These are phyloP conservation scores for Penicillium sp. DNA, from an alignment of 2,329 filamentous ascomycete species.

Conservation along the genomic window DNA sequence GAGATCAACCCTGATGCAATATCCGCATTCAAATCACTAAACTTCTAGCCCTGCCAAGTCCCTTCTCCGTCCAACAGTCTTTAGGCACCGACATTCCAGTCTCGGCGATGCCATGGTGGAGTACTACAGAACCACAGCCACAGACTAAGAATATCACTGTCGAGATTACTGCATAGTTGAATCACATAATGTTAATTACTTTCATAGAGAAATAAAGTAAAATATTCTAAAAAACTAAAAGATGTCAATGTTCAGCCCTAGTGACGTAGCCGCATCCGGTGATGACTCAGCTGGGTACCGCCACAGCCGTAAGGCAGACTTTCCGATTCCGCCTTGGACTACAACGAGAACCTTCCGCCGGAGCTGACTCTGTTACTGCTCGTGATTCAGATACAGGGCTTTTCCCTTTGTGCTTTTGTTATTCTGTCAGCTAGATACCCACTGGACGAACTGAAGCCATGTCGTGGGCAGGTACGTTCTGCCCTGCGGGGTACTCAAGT, in stretches of 20 bases:
- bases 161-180: too few relatives aligned
- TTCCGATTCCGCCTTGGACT: slow-evolving; percentile 1
- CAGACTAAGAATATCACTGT: background rate
- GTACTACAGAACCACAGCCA: background rate
- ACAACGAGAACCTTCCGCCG: background rate
- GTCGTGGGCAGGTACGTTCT: slow-evolving; percentile 63
- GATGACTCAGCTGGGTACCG: slow-evolving; percentile 11
- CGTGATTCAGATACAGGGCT: background rate
- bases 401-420: background rate
- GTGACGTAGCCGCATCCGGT: slow-evolving; percentile 21
- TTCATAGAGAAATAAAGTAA: background rate
- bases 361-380: background rate
- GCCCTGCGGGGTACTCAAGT: background rate
- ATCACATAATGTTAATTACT: too few relatives aligned
- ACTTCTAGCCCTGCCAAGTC: background rate
- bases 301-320: slow-evolving; percentile 9
- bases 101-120: slow-evolving; percentile 1
- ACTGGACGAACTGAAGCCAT: slow-evolving; percentile 39
- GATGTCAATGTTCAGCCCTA: slow-evolving; percentile 6
- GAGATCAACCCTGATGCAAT: background rate
- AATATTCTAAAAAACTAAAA: too few relatives aligned
- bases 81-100: slow-evolving; percentile 14
- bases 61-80: slow-evolving; percentile 1
- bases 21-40: background rate
- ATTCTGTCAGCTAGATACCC: background rate